Evolutionary conservation across 768 basidiomycete genomes (phyloP).

Genomic region (Floccularia luteovirens): DNA sequence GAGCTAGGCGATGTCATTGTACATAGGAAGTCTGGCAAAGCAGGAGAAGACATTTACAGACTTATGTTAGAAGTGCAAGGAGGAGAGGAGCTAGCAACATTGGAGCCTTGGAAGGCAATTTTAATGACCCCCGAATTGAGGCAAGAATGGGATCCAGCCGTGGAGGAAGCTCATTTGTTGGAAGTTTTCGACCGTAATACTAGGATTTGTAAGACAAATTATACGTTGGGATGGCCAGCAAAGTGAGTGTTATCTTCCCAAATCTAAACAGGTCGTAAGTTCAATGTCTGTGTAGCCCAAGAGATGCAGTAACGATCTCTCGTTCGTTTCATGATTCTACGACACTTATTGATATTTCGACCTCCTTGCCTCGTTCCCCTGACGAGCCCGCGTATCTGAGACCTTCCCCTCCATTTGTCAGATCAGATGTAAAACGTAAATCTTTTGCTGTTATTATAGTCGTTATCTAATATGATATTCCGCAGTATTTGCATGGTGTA

Average conservation of each 20-base stretch:
- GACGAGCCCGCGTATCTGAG: constrained; percentile 90
- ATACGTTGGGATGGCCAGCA: constrained; percentile 93
- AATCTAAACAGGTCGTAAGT: constrained; percentile 4
- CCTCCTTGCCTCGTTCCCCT: constrained; percentile 84
- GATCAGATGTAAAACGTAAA: constrained; percentile 73
- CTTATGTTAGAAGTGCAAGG: constrained; percentile 73
- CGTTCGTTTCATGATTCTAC: constrained; percentile 74
- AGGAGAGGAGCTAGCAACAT: constrained; percentile 50
- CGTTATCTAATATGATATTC: constrained; percentile 7
- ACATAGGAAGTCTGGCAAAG: constrained; percentile 62
- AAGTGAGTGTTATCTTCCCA: constrained; percentile 49
- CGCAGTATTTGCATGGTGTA: constrained; percentile 86
- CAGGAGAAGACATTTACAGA: constrained; percentile 74
- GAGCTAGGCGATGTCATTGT: constrained; percentile 69
- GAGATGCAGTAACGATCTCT: constrained; percentile 92
- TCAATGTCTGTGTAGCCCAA: constrained; percentile 48
- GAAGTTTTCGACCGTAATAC: constrained; percentile 86
- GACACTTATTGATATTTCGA: constrained; percentile 85
- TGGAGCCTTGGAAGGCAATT: constrained; percentile 78
- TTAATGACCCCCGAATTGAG: constrained; percentile 82
- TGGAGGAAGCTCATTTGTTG: constrained; percentile 73
- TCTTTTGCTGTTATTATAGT: constrained; percentile 6
- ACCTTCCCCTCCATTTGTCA: constrained; percentile 87
- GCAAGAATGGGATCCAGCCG: constrained; percentile 91
- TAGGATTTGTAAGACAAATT: constrained; percentile 84